Percentiles rank a stretch among this genome's conserved stretches.
Conservation (phyloP, 2,329 filamentous ascomycete genomes). For the Graphilbum sp. region DNA sequence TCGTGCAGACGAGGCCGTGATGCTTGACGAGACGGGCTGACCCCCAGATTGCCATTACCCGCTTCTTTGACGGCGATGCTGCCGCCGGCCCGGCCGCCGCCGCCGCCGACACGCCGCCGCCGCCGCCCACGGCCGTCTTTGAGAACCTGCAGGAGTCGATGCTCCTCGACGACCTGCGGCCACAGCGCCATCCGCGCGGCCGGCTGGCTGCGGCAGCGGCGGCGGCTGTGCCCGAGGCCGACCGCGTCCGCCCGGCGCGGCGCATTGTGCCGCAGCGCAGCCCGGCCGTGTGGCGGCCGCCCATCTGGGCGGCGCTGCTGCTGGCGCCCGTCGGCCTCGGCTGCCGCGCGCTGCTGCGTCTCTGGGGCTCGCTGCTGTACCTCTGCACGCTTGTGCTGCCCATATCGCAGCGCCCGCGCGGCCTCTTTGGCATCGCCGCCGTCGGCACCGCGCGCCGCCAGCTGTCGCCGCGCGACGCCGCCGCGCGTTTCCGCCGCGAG, state of each 20-base stretch:
- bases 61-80: conserved; percentile 94
- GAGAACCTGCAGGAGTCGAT: conserved; percentile 1
- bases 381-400: background rate
- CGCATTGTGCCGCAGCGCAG: conserved; percentile 68
- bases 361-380: conserved; percentile 59
- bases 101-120: conserved; percentile 29
- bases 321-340: conserved; percentile 69
- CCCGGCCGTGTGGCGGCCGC: conserved; percentile 45
- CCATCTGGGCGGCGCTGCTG: conserved; percentile 60
- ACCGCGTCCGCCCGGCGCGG: conserved; percentile 52
- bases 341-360: conserved; percentile 51
- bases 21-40: no score
- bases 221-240: background rate
- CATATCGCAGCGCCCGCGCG: conserved; percentile 19
- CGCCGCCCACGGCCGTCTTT: conserved; percentile 11
- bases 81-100: conserved; percentile 63
- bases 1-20: no score
- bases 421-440: conserved; percentile 51
- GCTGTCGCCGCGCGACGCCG: conserved; percentile 72
- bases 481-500: conserved; percentile 74
- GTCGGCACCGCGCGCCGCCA: conserved; percentile 47
- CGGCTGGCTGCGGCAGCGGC: no score
- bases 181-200: background rate
- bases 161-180: background rate
- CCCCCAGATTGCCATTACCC: conserved; percentile 74